phyloP scores from a whole-genome alignment of 2,329 filamentous ascomycete species.

The Fusarium citri region DNA sequence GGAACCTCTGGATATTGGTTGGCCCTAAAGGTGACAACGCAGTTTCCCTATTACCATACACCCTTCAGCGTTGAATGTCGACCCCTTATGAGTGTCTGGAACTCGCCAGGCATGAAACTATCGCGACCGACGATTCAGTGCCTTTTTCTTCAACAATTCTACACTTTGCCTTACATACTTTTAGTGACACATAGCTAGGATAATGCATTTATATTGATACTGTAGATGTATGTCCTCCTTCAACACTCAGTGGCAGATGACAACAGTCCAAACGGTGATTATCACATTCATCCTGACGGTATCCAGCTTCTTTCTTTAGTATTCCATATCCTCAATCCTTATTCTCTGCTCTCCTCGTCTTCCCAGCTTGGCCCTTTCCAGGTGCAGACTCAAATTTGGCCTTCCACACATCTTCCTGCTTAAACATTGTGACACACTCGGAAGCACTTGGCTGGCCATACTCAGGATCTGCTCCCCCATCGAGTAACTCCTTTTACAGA shows the following conservation, averaged over 20 bases:
- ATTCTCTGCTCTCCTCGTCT: background rate
- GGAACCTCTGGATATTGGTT: background rate
- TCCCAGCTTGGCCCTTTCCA: conserved; percentile 54
- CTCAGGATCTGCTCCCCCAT: conserved; percentile 66
- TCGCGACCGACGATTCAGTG: background rate
- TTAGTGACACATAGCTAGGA: background rate
- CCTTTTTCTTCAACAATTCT: background rate
- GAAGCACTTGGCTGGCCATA: conserved; percentile 62
- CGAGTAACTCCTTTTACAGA: conserved; percentile 56
- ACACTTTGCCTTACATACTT: background rate
- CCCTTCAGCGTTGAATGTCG: background rate
- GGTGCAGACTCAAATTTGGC: conserved; percentile 61
- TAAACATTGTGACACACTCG: conserved; percentile 63
- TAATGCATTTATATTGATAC: background rate
- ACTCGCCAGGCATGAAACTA: background rate
- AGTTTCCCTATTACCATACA: background rate
- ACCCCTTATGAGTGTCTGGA: background rate
- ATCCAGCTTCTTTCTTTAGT: background rate
- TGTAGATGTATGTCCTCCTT: background rate
- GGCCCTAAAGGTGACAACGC: background rate
- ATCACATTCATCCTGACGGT: background rate
- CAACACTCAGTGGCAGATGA: background rate
- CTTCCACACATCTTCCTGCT: conserved; percentile 63
- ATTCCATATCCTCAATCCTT: background rate
- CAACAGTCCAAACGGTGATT: background rate